These are phyloP conservation scores for Anastatica hierochuntica DNA, from an alignment of 345 rosid genomes.

Conservation along the genomic window DNA sequence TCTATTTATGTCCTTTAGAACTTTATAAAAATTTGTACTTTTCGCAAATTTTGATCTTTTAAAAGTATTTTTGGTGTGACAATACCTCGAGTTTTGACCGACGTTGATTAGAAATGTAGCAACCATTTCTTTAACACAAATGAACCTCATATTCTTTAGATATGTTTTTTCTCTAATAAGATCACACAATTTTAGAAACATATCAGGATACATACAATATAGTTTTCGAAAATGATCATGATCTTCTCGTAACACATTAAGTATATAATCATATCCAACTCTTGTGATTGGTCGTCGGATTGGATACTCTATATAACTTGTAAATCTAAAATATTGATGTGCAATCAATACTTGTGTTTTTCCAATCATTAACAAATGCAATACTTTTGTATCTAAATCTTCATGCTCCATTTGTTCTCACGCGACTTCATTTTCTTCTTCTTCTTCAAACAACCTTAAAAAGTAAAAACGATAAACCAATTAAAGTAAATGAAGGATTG, in stretches of 20 bases:
- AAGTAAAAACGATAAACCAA: too few species aligned
- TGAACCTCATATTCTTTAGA: neutral
- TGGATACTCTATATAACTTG: too few species aligned
- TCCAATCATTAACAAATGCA: neutral
- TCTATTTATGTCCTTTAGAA: too few species aligned
- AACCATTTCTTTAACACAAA: neutral
- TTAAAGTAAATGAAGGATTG: too few species aligned
- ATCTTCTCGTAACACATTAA: neutral
- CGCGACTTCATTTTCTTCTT: neutral
- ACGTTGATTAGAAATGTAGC: neutral
- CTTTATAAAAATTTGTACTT: neutral
- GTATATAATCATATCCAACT: neutral
- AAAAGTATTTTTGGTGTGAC: neutral
- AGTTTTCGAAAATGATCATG: too few species aligned
- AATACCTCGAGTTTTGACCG: neutral
- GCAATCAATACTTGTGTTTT: neutral
- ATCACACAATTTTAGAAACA: too few species aligned
- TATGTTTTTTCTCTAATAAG: too few species aligned
- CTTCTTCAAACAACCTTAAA: neutral
- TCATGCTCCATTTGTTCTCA: too few species aligned
- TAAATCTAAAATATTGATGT: neutral
- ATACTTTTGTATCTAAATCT: neutral
- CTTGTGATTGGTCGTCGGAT: neutral
- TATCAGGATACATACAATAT: too few species aligned
- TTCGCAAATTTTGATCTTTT: neutral